These are phyloP conservation scores for Solanum pimpinellifolium DNA, from an alignment of 257 asterid species.

Conservation along the genomic window DNA sequence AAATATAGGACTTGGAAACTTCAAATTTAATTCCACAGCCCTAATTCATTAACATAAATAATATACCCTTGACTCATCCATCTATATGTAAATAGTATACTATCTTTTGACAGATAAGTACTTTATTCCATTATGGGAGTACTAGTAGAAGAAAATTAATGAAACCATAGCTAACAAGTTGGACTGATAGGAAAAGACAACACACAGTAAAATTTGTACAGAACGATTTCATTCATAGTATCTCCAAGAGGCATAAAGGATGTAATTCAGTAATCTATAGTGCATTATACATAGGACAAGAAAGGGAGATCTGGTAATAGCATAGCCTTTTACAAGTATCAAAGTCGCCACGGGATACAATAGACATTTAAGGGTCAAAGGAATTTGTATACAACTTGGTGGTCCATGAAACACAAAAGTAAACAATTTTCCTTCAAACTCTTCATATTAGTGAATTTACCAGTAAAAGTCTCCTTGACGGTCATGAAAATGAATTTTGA, in stretches of 20 bases:
- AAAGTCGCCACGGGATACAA: neutral
- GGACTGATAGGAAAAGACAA: neutral
- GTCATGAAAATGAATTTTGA: slow-evolving; percentile 92
- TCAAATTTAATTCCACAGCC: neutral
- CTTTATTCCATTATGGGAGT: neutral
- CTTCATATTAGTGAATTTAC: slow-evolving; percentile 17
- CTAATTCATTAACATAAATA: neutral
- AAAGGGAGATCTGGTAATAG: neutral
- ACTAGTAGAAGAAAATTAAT: neutral
- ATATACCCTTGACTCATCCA: neutral
- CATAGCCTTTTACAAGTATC: neutral
- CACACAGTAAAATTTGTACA: neutral
- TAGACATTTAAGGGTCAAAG: neutral
- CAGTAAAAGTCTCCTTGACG: slow-evolving; percentile 99
- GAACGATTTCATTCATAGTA: neutral
- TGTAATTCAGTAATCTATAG: neutral
- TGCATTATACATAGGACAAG: neutral
- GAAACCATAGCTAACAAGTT: neutral
- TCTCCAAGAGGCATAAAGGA: neutral
- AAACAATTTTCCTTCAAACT: neutral
- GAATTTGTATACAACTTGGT: neutral
- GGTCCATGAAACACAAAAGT: neutral
- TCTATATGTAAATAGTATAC: neutral
- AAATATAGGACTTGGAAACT: neutral
- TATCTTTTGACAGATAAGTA: neutral